Percentiles rank a stretch among this genome's conserved stretches.
These are phyloP conservation scores for Coemansia sp. DNA, from an alignment of 192 early-diverging fungal genomes.

Conservation along the genomic window DNA sequence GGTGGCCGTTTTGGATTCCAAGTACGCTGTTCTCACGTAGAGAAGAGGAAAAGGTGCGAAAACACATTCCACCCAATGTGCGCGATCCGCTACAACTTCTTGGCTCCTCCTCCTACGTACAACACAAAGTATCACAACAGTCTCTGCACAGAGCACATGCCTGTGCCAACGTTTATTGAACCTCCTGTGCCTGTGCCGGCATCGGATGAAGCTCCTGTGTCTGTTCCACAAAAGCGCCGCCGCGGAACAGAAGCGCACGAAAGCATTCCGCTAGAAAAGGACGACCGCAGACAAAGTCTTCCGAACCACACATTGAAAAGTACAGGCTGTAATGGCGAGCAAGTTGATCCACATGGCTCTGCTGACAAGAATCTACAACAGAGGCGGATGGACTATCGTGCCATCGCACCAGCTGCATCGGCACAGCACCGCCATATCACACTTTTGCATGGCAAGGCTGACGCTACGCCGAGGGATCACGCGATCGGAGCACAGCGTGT, in stretches of 20 bases:
- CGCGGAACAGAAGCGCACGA: constrained; percentile 9
- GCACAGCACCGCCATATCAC: neutral
- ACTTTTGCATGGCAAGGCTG: neutral
- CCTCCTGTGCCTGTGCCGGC: neutral
- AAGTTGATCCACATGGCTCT: neutral
- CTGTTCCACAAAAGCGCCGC: constrained; percentile 12
- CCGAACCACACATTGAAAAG: constrained; percentile 2
- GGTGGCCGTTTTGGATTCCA: neutral
- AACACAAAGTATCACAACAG: constrained; percentile 31
- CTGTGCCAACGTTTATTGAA: neutral
- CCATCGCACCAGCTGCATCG: neutral
- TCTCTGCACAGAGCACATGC: constrained; percentile 29
- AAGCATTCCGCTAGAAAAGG: neutral
- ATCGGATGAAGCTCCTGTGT: no score
- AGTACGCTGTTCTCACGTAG: constrained; percentile 23
- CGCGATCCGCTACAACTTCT: constrained; percentile 41
- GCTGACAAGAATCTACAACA: neutral
- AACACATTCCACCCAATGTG: constrained; percentile 52
- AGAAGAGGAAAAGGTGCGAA: constrained; percentile 12
- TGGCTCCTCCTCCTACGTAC: constrained; percentile 20
- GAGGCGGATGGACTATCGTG: neutral
- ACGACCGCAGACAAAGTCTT: constrained; percentile 21
- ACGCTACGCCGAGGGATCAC: neutral
- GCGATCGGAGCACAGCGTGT: constrained; percentile 1
- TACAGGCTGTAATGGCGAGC: neutral